These are phyloP conservation scores for Aschersonia sp. DNA, from an alignment of 2,329 filamentous ascomycete species.

Conservation along the genomic window DNA sequence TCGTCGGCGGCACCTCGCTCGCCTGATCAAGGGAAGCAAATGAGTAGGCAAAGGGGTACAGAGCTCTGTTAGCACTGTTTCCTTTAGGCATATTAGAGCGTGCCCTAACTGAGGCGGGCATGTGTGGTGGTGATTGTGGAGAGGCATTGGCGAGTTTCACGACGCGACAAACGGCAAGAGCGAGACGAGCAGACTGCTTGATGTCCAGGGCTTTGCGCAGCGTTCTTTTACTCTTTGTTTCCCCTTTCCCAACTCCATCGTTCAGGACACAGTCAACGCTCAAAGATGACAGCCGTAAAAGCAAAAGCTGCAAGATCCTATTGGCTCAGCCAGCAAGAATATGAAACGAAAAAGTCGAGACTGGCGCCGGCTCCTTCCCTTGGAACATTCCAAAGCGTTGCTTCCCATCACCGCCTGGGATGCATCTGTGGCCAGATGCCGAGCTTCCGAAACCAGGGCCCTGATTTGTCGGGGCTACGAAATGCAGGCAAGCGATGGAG, in stretches of 20 bases:
- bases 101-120: too few species aligned
- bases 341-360: background rate
- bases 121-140: too few species aligned
- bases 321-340: background rate
- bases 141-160: too few species aligned
- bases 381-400: background rate
- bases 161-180: too few species aligned
- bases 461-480: background rate
- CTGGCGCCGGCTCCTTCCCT: background rate
- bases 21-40: background rate
- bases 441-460: conserved; percentile 4
- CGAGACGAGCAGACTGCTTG: too few species aligned
- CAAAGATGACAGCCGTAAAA: background rate
- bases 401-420: background rate
- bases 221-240: too few species aligned
- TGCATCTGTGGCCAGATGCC: conserved; percentile 4
- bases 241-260: too few species aligned
- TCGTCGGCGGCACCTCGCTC: background rate
- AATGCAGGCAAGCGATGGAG: background rate
- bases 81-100: background rate
- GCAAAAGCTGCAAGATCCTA: background rate
- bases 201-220: too few species aligned
- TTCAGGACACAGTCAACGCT: too few species aligned
- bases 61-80: background rate
- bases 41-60: background rate